phyloP scores from a whole-genome alignment of 495 filamentous ascomycete genomes.

The Podospora australis region DNA sequence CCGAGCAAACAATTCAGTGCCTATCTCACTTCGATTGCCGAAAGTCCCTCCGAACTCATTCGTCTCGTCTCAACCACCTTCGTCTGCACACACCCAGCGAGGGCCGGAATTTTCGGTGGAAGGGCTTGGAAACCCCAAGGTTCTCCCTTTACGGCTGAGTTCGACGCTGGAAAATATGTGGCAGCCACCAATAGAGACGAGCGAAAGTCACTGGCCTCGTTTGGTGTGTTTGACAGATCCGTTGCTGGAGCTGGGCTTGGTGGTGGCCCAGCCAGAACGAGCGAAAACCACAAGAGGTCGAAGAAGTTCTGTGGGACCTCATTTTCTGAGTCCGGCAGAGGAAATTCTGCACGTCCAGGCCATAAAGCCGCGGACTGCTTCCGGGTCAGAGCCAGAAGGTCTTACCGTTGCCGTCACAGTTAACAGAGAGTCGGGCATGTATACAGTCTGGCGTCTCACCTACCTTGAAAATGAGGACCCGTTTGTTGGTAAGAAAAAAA shows the following conservation, averaged over 20 bases:
- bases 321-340: constrained; percentile 59
- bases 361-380: constrained; percentile 14
- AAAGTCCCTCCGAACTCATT: constrained; percentile 75
- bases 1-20: constrained; percentile 29
- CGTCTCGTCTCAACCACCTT: constrained; percentile 54
- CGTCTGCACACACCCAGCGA: constrained; percentile 28
- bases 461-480: constrained; percentile 57
- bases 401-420: constrained; percentile 75
- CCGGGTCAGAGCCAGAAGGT: constrained; percentile 21
- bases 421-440: constrained; percentile 63
- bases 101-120: constrained; percentile 44
- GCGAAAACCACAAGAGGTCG: constrained; percentile 15
- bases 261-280: constrained; percentile 52
- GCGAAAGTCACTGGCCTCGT: constrained; percentile 60
- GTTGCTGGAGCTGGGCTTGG: constrained; percentile 74
- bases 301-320: constrained; percentile 14
- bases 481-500: constrained; percentile 42
- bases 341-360: constrained; percentile 68
- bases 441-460: constrained; percentile 72
- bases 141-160: constrained; percentile 38
- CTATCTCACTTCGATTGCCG: constrained; percentile 45
- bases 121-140: constrained; percentile 43
- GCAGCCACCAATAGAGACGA: constrained; percentile 39
- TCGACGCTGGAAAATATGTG: constrained; percentile 43
- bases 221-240: constrained; percentile 85